Percentiles rank a stretch among this genome's conserved stretches.
Conservation (phyloP, 1,139 yeast genomes). For the Petasospora fabianii region DNA sequence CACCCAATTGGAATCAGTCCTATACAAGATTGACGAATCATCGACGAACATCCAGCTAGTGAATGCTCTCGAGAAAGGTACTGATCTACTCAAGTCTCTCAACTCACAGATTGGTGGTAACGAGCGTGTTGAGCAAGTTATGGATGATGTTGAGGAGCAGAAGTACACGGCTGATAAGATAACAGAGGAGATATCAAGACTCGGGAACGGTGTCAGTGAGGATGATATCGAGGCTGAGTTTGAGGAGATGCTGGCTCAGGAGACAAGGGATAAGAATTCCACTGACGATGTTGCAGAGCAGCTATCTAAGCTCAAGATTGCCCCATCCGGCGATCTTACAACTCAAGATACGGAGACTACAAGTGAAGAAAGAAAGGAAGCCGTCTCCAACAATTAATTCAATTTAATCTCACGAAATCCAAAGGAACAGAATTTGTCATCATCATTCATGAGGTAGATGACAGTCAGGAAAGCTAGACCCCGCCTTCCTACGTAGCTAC, state of each 20-base stretch:
- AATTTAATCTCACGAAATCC: no score
- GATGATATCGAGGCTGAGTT: constrained; percentile 39
- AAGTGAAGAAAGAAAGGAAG: not conserved
- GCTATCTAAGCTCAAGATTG: constrained; percentile 7
- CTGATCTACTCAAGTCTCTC: constrained; percentile 29
- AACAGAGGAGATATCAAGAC: constrained; percentile 32
- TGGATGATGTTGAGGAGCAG: constrained; percentile 42
- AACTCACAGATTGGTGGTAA: constrained; percentile 33
- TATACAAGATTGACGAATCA: constrained; percentile 47
- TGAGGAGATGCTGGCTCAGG: constrained; percentile 22
- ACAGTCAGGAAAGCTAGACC: no score
- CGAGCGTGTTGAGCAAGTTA: constrained; percentile 38
- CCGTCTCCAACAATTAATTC: no score
- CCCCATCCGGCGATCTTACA: constrained; percentile 1
- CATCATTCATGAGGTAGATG: no score
- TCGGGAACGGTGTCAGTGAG: constrained; percentile 24
- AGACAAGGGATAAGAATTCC: constrained; percentile 11
- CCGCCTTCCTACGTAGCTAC: no score
- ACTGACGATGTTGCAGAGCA: constrained; percentile 10
- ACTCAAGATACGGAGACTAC: not conserved
- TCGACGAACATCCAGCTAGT: constrained; percentile 39
- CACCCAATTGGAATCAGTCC: constrained; percentile 37
- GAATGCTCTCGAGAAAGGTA: constrained; percentile 37
- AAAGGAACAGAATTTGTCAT: no score
- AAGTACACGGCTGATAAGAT: constrained; percentile 35